Conservation (phyloP, 179 eudicot genomes). For the Beta lomatogona region DNA sequence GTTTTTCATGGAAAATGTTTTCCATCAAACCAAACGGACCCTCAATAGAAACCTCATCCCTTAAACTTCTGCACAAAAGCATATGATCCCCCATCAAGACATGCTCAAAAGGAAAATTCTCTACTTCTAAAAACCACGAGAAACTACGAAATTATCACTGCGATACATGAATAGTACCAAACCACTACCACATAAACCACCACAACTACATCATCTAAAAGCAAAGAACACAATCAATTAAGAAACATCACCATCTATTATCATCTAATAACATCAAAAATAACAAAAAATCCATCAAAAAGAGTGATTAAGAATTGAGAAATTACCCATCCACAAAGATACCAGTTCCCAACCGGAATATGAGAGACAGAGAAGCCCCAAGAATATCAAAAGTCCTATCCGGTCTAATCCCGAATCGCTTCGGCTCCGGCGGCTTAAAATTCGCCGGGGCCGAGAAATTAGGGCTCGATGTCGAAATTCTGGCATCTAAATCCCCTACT, state of each 20-base stretch:
- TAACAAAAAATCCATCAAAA: neutral
- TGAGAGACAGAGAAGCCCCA: conserved; percentile 66
- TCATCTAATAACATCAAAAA: neutral
- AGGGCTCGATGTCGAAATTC: conserved; percentile 31
- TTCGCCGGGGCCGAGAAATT: conserved; percentile 62
- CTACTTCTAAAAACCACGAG: too few relatives aligned
- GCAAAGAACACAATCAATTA: neutral
- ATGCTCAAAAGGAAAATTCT: too few relatives aligned
- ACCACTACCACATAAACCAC: neutral
- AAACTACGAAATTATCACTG: too few relatives aligned
- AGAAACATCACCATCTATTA: too few relatives aligned
- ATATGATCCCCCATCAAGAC: too few relatives aligned
- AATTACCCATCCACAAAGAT: conserved; percentile 65
- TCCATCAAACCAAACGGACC: too few relatives aligned
- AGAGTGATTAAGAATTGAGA: neutral
- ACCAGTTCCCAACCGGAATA: conserved; percentile 78
- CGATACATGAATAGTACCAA: neutral
- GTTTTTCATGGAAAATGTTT: too few relatives aligned
- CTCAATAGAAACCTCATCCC: too few relatives aligned
- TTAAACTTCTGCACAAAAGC: too few relatives aligned
- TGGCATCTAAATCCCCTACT: conserved; percentile 20
- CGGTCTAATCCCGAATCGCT: conserved; percentile 55
- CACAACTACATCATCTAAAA: neutral
- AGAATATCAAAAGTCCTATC: conserved; percentile 65
- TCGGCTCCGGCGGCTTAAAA: conserved; percentile 75